Conservation (phyloP, 441 rosid species). For the Croton setiger region DNA sequence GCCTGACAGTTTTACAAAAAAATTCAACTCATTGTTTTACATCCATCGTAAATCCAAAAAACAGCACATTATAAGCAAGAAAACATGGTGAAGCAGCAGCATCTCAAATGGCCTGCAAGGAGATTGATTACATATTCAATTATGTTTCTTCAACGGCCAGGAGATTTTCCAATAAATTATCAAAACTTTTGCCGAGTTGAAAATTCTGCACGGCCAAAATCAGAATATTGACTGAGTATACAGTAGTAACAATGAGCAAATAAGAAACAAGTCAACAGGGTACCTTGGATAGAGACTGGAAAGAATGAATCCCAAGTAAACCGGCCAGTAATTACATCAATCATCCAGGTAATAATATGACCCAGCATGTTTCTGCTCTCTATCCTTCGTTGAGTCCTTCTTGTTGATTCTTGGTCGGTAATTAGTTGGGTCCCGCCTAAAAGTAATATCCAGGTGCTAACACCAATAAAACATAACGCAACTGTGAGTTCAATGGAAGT, state of each 20-base stretch:
- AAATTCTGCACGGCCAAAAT: slow-evolving; percentile 16
- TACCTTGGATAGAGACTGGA: neutral
- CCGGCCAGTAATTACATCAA: slow-evolving; percentile 33
- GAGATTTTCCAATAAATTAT: neutral
- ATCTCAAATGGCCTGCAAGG: neutral
- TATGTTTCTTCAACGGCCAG: slow-evolving; percentile 10
- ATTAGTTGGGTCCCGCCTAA: slow-evolving; percentile 94
- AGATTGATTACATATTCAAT: neutral
- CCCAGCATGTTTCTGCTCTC: slow-evolving; percentile 94
- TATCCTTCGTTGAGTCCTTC: slow-evolving; percentile 87
- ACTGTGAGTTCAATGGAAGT: neutral
- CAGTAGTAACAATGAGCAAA: too few species aligned
- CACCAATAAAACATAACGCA: slow-evolving; percentile 6
- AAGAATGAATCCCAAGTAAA: slow-evolving; percentile 9
- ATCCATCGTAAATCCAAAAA: neutral
- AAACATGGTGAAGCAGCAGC: neutral
- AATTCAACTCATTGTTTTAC: neutral
- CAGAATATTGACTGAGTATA: slow-evolving; percentile 4
- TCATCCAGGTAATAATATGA: slow-evolving; percentile 74
- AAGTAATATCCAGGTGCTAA: slow-evolving; percentile 97
- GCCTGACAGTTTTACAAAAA: neutral
- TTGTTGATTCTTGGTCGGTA: slow-evolving; percentile 94
- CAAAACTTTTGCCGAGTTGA: neutral
- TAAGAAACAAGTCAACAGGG: neutral
- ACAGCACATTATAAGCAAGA: neutral